phyloP scores from a whole-genome alignment of 495 filamentous ascomycete species.

The Neurospora sp. region DNA sequence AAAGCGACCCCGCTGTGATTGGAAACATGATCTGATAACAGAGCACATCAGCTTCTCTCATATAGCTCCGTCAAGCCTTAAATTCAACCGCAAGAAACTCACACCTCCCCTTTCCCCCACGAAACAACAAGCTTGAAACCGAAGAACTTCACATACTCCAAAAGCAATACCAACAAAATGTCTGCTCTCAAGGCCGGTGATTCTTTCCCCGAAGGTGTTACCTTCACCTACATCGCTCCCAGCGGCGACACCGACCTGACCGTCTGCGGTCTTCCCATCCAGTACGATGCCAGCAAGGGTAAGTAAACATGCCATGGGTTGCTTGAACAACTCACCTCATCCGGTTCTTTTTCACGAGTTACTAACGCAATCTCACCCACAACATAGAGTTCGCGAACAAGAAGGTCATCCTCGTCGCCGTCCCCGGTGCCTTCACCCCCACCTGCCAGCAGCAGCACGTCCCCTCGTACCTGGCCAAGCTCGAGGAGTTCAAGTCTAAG shows the following conservation, averaged over 20 bases:
- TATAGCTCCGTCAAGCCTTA: background rate
- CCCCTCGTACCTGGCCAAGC: constrained; percentile 71
- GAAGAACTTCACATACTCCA: background rate
- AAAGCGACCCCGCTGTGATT: background rate
- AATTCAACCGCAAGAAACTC: background rate
- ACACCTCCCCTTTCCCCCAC: background rate
- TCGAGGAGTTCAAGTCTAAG: constrained; percentile 63
- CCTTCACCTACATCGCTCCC: constrained; percentile 72
- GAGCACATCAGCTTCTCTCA: background rate
- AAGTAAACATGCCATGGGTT: background rate
- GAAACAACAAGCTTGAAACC: background rate
- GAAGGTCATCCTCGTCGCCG: constrained; percentile 84
- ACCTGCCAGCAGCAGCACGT: constrained; percentile 83
- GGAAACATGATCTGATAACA: background rate
- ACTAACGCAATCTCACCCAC: background rate
- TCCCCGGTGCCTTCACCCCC: constrained; percentile 93
- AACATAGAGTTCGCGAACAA: constrained; percentile 64
- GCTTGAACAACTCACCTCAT: too few relatives aligned
- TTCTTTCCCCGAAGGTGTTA: constrained; percentile 68
- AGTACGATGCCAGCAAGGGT: constrained; percentile 73
- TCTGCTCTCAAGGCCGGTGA: constrained; percentile 68
- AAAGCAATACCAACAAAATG: constrained; percentile 39
- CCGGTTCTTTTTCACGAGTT: too few relatives aligned
- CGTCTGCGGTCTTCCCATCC: constrained; percentile 66
- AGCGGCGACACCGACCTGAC: constrained; percentile 54